These are phyloP conservation scores for Cyathus striatus DNA, from an alignment of 768 basidiomycete species.

Conservation along the genomic window DNA sequence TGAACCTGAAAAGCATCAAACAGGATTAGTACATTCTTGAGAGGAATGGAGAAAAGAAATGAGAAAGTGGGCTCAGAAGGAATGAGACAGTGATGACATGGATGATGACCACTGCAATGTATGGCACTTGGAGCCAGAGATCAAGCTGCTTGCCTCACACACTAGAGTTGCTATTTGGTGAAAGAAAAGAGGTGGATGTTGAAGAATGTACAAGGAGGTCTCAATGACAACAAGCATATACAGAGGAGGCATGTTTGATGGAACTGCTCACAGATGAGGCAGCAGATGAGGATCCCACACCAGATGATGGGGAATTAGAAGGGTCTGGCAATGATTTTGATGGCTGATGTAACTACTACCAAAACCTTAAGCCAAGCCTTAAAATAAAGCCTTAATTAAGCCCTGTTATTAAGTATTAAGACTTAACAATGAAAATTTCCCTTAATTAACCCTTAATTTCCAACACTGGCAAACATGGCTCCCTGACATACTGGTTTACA, in stretches of 20 bases:
- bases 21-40: slow-evolving; percentile 8
- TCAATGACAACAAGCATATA: slow-evolving; percentile 6
- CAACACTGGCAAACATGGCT: too few species aligned
- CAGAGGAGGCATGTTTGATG: slow-evolving; percentile 11
- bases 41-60: slow-evolving; percentile 12
- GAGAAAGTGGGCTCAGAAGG: slow-evolving; percentile 11
- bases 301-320: too few species aligned
- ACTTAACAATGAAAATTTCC: too few species aligned
- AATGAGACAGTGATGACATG: background rate
- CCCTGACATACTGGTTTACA: too few species aligned
- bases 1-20: background rate
- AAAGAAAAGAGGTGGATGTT: slow-evolving; percentile 8
- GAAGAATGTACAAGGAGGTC: slow-evolving; percentile 4
- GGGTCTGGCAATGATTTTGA: too few species aligned
- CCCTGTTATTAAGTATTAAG: too few species aligned
- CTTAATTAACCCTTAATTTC: too few species aligned
- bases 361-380: too few species aligned
- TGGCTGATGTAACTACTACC: too few species aligned
- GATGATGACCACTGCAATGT: slow-evolving; percentile 3
- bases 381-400: too few species aligned
- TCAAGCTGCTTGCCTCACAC: slow-evolving; percentile 12
- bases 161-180: slow-evolving; percentile 11
- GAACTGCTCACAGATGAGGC: too few species aligned
- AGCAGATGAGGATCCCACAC: too few species aligned
- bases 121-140: background rate